Evolutionary conservation across 1,139 yeast genomes (phyloP).

Genomic region (Zhuliangozyma parablackwelliae): DNA sequence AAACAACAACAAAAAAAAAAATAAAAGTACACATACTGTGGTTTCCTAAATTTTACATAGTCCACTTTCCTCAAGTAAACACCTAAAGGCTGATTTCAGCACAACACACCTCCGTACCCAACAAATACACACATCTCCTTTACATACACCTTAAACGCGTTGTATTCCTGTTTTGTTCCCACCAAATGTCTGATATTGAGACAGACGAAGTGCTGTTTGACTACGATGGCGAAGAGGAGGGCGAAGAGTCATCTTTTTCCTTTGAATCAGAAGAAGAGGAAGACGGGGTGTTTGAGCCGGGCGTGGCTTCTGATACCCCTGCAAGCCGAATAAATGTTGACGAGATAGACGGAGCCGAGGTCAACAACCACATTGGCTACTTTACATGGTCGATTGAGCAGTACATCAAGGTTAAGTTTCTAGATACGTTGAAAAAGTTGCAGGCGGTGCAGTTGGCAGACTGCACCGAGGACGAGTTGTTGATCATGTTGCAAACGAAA

Average conservation of each 20-base stretch:
- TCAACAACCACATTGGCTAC: slow-evolving; percentile 14
- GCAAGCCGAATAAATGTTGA: slow-evolving; percentile 4
- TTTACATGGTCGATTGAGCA: slow-evolving; percentile 26
- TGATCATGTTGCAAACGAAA: slow-evolving; percentile 52
- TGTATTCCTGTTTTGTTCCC: no score
- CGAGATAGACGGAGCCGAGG: slow-evolving; percentile 5
- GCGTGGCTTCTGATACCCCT: slow-evolving; percentile 3
- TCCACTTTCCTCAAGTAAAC: no score
- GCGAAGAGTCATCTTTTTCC: slow-evolving; percentile 13
- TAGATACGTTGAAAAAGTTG: slow-evolving; percentile 16
- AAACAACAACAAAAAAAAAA: no score
- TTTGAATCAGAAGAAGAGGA: slow-evolving; percentile 11
- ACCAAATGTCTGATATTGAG: no score
- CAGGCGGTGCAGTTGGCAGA: slow-evolving; percentile 24
- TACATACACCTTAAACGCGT: no score
- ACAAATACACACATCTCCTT: no score
- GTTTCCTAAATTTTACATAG: no score
- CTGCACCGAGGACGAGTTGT: slow-evolving; percentile 38
- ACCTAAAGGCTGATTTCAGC: no score
- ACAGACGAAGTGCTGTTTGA: not conserved
- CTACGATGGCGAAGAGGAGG: slow-evolving; percentile 16
- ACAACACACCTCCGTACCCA: no score
- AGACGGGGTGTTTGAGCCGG: slow-evolving; percentile 2
- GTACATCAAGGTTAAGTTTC: slow-evolving; percentile 19
- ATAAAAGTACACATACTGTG: no score